Conservation (phyloP, 768 basidiomycete species). For the Boletus subparvulus region DNA sequence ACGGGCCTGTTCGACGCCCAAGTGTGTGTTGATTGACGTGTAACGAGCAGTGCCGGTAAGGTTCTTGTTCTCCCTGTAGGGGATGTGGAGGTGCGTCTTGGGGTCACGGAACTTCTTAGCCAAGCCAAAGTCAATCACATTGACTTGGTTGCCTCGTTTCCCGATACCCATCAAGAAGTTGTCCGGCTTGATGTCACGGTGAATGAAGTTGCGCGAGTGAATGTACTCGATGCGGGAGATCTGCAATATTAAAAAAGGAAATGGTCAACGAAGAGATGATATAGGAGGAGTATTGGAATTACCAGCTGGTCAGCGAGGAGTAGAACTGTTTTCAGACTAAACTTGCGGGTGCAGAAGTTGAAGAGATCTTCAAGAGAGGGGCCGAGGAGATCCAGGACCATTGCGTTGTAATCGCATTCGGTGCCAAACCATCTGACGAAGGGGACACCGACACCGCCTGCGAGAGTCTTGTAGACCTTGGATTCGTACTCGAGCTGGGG, state of each 20-base stretch:
- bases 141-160: constrained; percentile 99
- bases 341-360: constrained; percentile 97
- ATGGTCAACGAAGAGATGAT: constrained; percentile 42
- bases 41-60: constrained; percentile 98
- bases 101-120: constrained; percentile 99
- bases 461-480: constrained; percentile 95
- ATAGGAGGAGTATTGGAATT: not conserved
- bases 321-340: constrained; percentile 94
- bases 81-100: constrained; percentile 99
- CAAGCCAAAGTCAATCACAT: constrained; percentile 96
- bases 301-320: constrained; percentile 96
- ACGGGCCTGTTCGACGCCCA: constrained; percentile 97
- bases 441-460: constrained; percentile 97
- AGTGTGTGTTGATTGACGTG: constrained; percentile 98
- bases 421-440: constrained; percentile 96
- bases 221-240: constrained; percentile 99
- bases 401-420: constrained; percentile 99
- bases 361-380: constrained; percentile 90
- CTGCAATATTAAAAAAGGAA: constrained; percentile 39
- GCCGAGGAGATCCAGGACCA: constrained; percentile 96
- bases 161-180: constrained; percentile 99
- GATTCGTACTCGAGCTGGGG: constrained; percentile 99
- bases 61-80: constrained; percentile 99
- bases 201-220: constrained; percentile 98
- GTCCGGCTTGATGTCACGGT: constrained; percentile 98